Base-by-base conservation (phyloP, 345 rosid genomes). In the Citrus cavaleriei region DNA sequence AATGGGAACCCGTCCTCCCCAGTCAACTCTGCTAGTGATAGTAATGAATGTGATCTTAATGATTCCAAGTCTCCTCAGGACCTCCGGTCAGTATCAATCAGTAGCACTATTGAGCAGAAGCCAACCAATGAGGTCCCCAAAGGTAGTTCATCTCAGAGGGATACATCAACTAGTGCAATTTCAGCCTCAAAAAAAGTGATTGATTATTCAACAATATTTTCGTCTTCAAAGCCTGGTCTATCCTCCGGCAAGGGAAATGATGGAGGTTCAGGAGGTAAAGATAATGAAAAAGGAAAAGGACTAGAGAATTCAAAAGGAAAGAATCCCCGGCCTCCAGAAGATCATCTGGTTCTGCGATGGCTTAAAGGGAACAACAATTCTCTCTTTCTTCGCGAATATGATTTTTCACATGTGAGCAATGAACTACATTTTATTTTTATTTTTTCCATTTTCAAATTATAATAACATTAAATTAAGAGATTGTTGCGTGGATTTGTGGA, bases 381-480 rank as follows among this genome's bases (percentile, higher is more conserved):
- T 16, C 84, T 88, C 87, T 92, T 92, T 78, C 90, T 90, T 68
- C 95, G 97, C 10, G 97, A 94, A 80, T 90, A 85, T 68, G 92
- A 90, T 83, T 92, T 92, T 80, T 84, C 84, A 77, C 82, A 75
- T 8, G 98, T 94, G 83, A 92, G 89, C 38, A 61, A n/a, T 9
- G n/a, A 80, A 63, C 60, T 55, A 25, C 60, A 58, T 40, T 38
- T 16, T 46, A 22, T 63, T 77, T n/a, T 6, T 3, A 5, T 54
- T 10, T 19, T 14, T 18, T 54, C 3, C 28, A 6, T 40, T 58
- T 32, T 32, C 14, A 32, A 2, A 64, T 57, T 34, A 34, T 24
- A 9, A 59, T 61, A 13, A 57, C 70, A 66, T 76, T 60, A 40
- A 58, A 27, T 42, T 25, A 4, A 49, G 37, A 35, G 35, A 63